Evolutionary conservation across 2,329 filamentous ascomycete species (phyloP).

Genomic region (Epichloe uncinata): DNA sequence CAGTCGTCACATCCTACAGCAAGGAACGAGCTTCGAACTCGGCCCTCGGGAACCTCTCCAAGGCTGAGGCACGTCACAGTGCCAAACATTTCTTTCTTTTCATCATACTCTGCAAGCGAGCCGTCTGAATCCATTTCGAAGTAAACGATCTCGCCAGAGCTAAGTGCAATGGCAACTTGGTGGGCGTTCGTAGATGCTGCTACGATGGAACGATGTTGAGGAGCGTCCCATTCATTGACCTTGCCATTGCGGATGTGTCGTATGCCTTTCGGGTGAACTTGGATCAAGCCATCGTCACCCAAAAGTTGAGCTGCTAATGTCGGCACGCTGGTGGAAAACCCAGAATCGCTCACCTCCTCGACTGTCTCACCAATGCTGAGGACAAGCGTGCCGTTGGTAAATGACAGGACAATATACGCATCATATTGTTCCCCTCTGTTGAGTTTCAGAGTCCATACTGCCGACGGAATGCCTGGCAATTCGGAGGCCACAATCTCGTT

Average conservation of each 20-base stretch:
- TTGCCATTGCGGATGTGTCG: conserved; percentile 69
- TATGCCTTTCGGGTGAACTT: conserved; percentile 94
- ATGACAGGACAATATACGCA: conserved; percentile 90
- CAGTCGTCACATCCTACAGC: conserved; percentile 96
- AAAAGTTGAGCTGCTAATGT: conserved; percentile 90
- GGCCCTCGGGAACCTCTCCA: conserved; percentile 82
- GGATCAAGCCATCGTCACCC: conserved; percentile 82
- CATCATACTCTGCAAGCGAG: conserved; percentile 82
- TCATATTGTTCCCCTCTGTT: conserved; percentile 73
- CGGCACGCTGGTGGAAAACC: conserved; percentile 76
- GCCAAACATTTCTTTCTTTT: conserved; percentile 88
- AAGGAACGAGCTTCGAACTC: conserved; percentile 78
- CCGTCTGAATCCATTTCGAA: conserved; percentile 95
- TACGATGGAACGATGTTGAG: conserved; percentile 88
- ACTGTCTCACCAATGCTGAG: conserved; percentile 94
- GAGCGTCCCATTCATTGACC: conserved; percentile 86
- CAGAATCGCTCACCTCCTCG: conserved; percentile 86
- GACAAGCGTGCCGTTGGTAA: conserved; percentile 79
- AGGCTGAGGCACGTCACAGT: conserved; percentile 93
- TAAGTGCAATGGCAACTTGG: conserved; percentile 86
- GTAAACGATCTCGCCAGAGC: conserved; percentile 92
- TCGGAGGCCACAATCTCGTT: conserved; percentile 94
- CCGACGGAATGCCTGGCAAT: conserved; percentile 73
- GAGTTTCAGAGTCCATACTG: conserved; percentile 92
- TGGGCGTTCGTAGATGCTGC: conserved; percentile 86